Base-by-base conservation (phyloP, 345 rosid species). In the Capsella bursapastoris region DNA sequence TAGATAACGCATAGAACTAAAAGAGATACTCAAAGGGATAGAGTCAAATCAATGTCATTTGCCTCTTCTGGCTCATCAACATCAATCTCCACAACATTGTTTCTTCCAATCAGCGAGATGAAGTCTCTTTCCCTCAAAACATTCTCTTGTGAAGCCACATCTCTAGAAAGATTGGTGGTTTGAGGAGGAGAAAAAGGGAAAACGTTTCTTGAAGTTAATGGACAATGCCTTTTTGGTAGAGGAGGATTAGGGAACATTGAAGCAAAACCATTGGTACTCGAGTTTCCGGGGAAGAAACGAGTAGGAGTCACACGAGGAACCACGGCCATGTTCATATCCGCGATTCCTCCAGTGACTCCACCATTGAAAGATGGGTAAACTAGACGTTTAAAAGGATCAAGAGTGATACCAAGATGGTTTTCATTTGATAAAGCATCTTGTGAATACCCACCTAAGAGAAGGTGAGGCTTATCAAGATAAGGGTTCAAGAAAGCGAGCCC, bases 341-440 rank as follows among this genome's bases (percentile, higher is more conserved):
- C 1, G 18, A 1, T 13, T 64, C 71, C 78, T 27, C 57, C 60
- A 29, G 2, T 8, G 67, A 22, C 13, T 13, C 67, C 68, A n/a
- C 37, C 7, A 16, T 53, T 75, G 58, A 61, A 75, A 8, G 62
- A 29, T 68, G 69, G 57, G 41, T 52, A 34, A 61, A 45, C 10
- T 13, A 28, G 0, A n/a, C 49, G 79, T 35, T 69, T 69, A 12
- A 15, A 16, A 35, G 65, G 63, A 1, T 69, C 65, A 61, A 76
- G 70, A 69, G 74, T 76, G 64, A 76, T 62, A 44, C 79, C 79
- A 63, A 76, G 79, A 69, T 76, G 79, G 35, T 76, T 76, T 5
- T 76, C 79, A 61, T 76, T 62, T 25, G 79, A 76, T 45, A 76
- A 62, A 53, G 74, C 64, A 62, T 76, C 64, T 44, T 62, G 64